phyloP scores from a whole-genome alignment of 768 basidiomycete species.

The Lentinula detonsa region DNA sequence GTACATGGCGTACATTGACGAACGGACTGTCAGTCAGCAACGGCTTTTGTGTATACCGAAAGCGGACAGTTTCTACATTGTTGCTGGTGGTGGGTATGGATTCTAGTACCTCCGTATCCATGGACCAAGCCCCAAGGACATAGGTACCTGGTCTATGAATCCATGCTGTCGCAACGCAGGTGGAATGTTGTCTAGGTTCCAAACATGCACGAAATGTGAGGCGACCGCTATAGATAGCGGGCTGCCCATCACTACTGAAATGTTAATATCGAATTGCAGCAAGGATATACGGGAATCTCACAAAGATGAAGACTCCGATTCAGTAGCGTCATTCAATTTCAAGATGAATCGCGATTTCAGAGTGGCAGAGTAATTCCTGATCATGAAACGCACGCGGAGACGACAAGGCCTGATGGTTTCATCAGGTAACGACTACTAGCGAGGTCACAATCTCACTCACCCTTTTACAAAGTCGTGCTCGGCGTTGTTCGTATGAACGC shows the following conservation, averaged over 20 bases:
- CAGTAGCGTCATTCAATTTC: neutral
- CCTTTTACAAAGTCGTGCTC: conserved; percentile 64
- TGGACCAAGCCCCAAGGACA: conserved; percentile 57
- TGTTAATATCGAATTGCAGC: neutral
- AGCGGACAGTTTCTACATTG: conserved; percentile 13
- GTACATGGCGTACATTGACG: conserved; percentile 25
- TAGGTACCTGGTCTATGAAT: conserved; percentile 60
- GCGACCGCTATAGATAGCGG: conserved; percentile 59
- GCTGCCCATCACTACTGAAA: conserved; percentile 31
- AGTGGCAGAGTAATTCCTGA: conserved; percentile 72
- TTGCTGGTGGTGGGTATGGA: neutral
- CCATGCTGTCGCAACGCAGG: conserved; percentile 50
- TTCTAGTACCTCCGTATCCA: conserved; percentile 62
- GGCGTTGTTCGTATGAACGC: conserved; percentile 33
- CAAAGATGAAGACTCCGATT: neutral
- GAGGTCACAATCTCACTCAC: conserved; percentile 36
- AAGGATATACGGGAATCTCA: neutral
- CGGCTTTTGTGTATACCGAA: conserved; percentile 31
- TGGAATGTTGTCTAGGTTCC: conserved; percentile 37
- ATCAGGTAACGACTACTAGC: neutral
- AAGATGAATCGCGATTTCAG: conserved; percentile 47
- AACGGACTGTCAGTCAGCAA: conserved; percentile 19
- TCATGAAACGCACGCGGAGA: conserved; percentile 43
- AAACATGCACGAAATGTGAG: conserved; percentile 60
- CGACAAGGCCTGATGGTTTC: conserved; percentile 43